phyloP scores from a whole-genome alignment of 116 monocot genomes.

The Thalassia testudinum region DNA sequence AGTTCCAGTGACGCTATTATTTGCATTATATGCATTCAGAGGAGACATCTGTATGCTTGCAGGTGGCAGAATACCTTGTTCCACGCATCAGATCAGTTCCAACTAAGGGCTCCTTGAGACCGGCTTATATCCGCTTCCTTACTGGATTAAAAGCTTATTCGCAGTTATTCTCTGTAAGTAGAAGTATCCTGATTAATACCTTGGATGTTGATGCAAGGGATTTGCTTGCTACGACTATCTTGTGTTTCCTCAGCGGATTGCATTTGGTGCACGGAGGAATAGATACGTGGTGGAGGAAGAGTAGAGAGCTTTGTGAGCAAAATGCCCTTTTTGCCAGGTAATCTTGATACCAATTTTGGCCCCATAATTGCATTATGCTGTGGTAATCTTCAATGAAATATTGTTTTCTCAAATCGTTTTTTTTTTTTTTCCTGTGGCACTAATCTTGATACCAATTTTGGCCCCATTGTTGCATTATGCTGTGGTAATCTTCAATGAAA shows the following conservation, averaged over 20 bases:
- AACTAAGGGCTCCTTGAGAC: constrained; percentile 46
- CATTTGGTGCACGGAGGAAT: constrained; percentile 87
- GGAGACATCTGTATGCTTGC: background rate
- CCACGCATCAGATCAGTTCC: constrained; percentile 61
- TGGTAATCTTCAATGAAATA: too few relatives aligned
- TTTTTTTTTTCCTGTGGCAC: too few relatives aligned
- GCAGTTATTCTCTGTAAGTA: constrained; percentile 75
- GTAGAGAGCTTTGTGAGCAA: background rate
- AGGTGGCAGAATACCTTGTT: constrained; percentile 92
- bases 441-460: too few relatives aligned
- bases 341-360: too few relatives aligned
- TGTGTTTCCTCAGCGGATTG: constrained; percentile 51
- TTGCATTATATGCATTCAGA: too few relatives aligned
- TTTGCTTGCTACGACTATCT: background rate
- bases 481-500: too few relatives aligned
- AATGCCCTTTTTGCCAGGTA: too few relatives aligned
- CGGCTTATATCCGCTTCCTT: constrained; percentile 87
- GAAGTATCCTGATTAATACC: background rate
- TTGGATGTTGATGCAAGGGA: background rate
- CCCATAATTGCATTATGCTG: too few relatives aligned
- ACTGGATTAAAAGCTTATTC: constrained; percentile 95
- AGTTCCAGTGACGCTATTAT: too few relatives aligned
- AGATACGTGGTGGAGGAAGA: constrained; percentile 63
- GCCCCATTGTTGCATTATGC: too few relatives aligned
- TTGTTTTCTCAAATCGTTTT: too few relatives aligned